A percentile compares a stretch with the other conserved stretches of the same genome.
Conservation (phyloP, 2,329 filamentous ascomycete species). For the Fusarium oligoseptatum region DNA sequence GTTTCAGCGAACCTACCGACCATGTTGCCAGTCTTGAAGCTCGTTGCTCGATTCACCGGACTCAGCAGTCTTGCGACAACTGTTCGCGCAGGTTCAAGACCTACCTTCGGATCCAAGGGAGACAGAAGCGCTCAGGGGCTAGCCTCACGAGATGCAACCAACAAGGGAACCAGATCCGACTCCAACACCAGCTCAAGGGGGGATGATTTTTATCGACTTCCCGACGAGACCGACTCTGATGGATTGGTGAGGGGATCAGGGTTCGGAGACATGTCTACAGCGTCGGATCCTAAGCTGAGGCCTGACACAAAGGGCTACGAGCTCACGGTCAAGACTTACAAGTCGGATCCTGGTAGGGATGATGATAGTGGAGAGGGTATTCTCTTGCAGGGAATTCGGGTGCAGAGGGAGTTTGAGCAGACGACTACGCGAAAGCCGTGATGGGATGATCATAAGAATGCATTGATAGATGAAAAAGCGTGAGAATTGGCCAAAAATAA, state of each 20-base stretch:
- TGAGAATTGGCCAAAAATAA: neutral
- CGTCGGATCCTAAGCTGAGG: constrained; percentile 38
- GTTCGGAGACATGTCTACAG: neutral
- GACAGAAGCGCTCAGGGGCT: constrained; percentile 36
- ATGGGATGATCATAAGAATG: neutral
- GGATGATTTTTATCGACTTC: constrained; percentile 50
- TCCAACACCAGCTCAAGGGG: constrained; percentile 30
- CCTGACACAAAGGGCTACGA: constrained; percentile 51
- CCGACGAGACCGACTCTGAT: constrained; percentile 49
- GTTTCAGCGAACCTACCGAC: constrained; percentile 67
- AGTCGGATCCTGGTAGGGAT: constrained; percentile 42
- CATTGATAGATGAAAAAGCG: neutral
- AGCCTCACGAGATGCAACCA: constrained; percentile 16
- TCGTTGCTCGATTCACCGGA: constrained; percentile 56
- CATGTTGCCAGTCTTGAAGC: constrained; percentile 59
- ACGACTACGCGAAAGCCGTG: constrained; percentile 33
- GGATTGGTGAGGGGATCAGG: constrained; percentile 34
- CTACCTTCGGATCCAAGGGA: constrained; percentile 44
- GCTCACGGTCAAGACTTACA: constrained; percentile 50
- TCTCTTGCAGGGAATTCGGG: constrained; percentile 55
- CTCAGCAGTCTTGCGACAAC: constrained; percentile 43
- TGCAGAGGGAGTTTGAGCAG: constrained; percentile 53
- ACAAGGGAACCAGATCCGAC: constrained; percentile 9
- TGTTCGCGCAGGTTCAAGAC: constrained; percentile 27
- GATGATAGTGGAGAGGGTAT: constrained; percentile 54